Evolutionary conservation across 2,329 filamentous ascomycete species (phyloP), one percentile per base, ranked within the genome.

Genomic region (Acephala macrosclerotiorum): DNA sequence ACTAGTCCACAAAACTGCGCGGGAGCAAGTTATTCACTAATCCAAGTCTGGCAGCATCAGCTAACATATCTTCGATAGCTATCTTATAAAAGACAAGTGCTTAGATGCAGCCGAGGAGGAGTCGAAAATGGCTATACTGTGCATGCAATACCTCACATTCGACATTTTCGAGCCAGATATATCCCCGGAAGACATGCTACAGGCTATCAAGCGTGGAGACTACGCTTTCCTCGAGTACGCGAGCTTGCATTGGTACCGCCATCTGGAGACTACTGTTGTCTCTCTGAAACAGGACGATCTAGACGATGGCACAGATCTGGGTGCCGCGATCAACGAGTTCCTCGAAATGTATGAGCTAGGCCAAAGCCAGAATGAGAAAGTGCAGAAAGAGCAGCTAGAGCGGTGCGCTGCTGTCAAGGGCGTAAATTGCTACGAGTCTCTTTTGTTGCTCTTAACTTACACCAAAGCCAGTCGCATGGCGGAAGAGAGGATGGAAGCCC

Each of bases 161-260:
- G 61, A 65, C 7, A 70, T 67, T 60, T 75, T 76, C 58, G 58
- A 66, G 20, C 55, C 57, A 4, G 56, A 61, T 16, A 26, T 66
- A 11, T 35, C 58, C 4, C 60, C 71, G 12, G 33, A 68, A 0
- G 45, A 22, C 8, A 61, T 67, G 9, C 18, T 59, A 22, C 29
- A 56, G 7, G 60, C 56, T 53, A 20, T 64, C 16, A 59, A 11
- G 40, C 29, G 57, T 11, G 75, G 75, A 20, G 66, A 68, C 56
- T 76, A 72, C 61, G 66, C 69, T 25, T 76, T 77, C 61, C 64
- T 68, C 26, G 75, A 76, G 20, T 77, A 77, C 56, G 75, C 74
- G 1, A 64, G 69, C 35, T 58, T 72, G 20, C 66, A 75, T 42
- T 77, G 75, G 75, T 51, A 69, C 22, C 22, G 69, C 49, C 75